Base-by-base conservation (phyloP, 2,329 filamentous ascomycete species). In the Cercospora zeae-maydis region DNA sequence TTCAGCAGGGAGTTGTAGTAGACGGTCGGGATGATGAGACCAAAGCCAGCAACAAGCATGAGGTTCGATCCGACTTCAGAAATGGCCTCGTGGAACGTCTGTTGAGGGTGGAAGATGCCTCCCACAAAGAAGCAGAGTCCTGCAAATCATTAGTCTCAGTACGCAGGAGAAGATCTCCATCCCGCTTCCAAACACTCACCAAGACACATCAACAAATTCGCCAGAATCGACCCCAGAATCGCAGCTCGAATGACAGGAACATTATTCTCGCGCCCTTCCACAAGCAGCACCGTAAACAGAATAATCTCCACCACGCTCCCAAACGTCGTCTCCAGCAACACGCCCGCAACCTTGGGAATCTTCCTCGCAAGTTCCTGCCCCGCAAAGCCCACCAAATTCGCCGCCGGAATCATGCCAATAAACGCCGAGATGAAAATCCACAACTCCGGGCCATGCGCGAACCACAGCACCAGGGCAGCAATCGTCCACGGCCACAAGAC, bases 231-330 rank as follows among this genome's bases (percentile, higher is more conserved):
- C 16, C 92, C 91, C 0, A 96, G 78, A 63, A 96, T 92, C 16
- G 91, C 91, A 55, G 90, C 90, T 72, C 91, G 86, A 69, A 95
- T 91, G 69, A 95, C 88, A n/a, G 66, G 63, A 7, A 74, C 65
- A 21, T 80, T 81, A 1, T 42, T 11, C 67, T 60, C 47, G 24
- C 53, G 9, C 58, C 59, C 66, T 49, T 66, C 55, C 62, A 77
- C 75, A 39, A 93, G 81, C 42, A 96, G 78, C 1, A 92, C 84
- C 78, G 93, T 88, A 76, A 95, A 93, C 51, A 96, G 79, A 55
- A 95, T 84, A 62, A 95, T 88, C 76, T 96, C 91, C 49, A 95
- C 90, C 11, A 92, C 77, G 1, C 88, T 89, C 1, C 89, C 90
- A 58, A 92, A 72, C 1, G 75, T 75, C n/a, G 74, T 77, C 63